Conservation (phyloP, 495 filamentous ascomycete genomes). For the Penicillium atrosanguineum region DNA sequence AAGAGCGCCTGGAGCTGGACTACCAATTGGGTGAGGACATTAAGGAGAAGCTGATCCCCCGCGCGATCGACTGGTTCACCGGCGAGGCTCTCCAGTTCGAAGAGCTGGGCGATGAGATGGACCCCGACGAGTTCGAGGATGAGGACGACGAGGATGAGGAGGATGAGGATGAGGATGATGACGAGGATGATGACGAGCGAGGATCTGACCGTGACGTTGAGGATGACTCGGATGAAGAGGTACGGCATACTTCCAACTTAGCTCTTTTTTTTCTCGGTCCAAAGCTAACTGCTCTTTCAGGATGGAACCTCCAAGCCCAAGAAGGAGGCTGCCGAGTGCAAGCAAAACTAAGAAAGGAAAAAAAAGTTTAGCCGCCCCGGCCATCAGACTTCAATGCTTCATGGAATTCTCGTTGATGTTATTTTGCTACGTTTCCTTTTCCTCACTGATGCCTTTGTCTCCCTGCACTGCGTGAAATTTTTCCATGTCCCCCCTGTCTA, state of each 20-base stretch:
- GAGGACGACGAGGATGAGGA: conserved; percentile 95
- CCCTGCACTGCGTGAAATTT: conserved; percentile 27
- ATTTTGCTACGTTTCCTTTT: conserved; percentile 29
- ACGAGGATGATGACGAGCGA: conserved; percentile 75
- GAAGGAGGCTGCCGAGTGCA: conserved; percentile 99
- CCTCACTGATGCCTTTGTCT: conserved; percentile 24
- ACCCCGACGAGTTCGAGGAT: conserved; percentile 78
- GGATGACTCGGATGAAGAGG: conserved; percentile 90
- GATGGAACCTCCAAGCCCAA: conserved; percentile 95
- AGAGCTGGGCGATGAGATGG: conserved; percentile 84
- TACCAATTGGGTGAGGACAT: conserved; percentile 99
- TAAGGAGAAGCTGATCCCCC: conserved; percentile 99
- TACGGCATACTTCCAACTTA: conserved; percentile 41
- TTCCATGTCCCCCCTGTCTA: conserved; percentile 18
- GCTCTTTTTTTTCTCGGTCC: background rate
- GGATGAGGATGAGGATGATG: conserved; percentile 56
- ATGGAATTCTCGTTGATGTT: conserved; percentile 29
- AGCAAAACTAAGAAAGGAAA: conserved; percentile 79
- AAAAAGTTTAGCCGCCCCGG: conserved; percentile 7
- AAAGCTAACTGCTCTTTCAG: conserved; percentile 51
- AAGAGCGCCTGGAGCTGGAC: conserved; percentile 96
- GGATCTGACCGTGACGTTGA: conserved; percentile 51
- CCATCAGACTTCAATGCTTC: conserved; percentile 19
- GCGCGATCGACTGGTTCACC: conserved; percentile 99
- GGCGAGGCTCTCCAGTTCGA: conserved; percentile 97